Percentiles rank a stretch among this genome's conserved stretches.
phyloP scores from a whole-genome alignment of 108 stramenopile species.

The Cylindrotheca closterium region DNA sequence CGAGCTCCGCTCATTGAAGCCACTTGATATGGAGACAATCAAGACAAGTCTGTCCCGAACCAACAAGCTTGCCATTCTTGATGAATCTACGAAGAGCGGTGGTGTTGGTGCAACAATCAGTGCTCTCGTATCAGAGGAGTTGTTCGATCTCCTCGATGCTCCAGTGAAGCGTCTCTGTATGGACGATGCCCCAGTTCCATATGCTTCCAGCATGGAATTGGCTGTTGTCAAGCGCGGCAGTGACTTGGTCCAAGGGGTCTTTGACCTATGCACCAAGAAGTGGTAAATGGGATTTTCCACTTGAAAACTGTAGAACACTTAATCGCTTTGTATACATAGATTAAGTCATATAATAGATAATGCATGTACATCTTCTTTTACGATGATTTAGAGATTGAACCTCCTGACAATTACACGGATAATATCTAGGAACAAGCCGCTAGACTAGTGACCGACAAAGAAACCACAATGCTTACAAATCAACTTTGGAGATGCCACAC shows the following conservation, averaged over 20 bases:
- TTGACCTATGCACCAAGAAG: constrained; percentile 75
- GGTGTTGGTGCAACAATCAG: constrained; percentile 97
- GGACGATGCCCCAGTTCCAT: constrained; percentile 98
- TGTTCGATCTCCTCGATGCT: constrained; percentile 95
- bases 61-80: constrained; percentile 92
- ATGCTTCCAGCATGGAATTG: constrained; percentile 95
- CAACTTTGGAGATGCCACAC: too few species aligned
- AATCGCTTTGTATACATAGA: too few species aligned
- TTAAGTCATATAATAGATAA: too few species aligned
- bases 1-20: constrained; percentile 95
- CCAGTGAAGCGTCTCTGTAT: constrained; percentile 96
- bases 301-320: too few species aligned
- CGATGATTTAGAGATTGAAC: too few species aligned
- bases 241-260: constrained; percentile 86
- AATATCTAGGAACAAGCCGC: too few species aligned
- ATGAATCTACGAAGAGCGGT: constrained; percentile 94
- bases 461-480: too few species aligned
- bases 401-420: too few species aligned
- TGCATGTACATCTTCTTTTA: too few species aligned
- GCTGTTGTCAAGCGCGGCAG: constrained; percentile 92
- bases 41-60: constrained; percentile 79
- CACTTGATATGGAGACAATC: constrained; percentile 96
- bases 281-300: constrained; percentile 42
- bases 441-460: too few species aligned
- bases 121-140: constrained; percentile 91